Base-by-base conservation (phyloP, 495 filamentous ascomycete genomes). In the Tuber microsphaerosporum region DNA sequence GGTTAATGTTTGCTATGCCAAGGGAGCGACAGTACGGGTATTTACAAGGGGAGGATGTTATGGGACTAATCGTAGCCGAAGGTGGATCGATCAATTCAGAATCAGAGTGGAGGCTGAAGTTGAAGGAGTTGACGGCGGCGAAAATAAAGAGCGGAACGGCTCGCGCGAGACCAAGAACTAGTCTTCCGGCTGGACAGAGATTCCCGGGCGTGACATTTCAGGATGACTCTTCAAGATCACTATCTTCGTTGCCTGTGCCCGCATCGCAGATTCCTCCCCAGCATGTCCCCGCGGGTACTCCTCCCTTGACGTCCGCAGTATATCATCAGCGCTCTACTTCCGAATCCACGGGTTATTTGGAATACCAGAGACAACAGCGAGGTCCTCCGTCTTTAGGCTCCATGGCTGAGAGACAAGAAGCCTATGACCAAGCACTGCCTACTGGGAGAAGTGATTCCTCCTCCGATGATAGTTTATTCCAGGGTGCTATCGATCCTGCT, bases 1-100 rank as follows among this genome's bases (percentile, higher is more conserved):
- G 95, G 75, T 86, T 99, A 79, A 99, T 99, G 95, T 98, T 99
- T 85, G 96, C 93, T 0, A 94, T 99, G 90, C 96, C 95, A 0
- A 92, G 91, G 79, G 89, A 96, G 75, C 89, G 89, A 61, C 88
- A 91, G 74, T 97, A 97, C 82, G 94, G 95, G 0, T 98, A 98
- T 83, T 84, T 98, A 34, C 96, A 98, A 79, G 88, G 94, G 43
- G 79, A 92, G 51, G 95, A 99, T 84, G 92, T 98, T 14, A 89
- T 89, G 20, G 87, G 86, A 71, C 84, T 98, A 45, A 92, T 98
- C 75, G 86, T 92, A 76, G 90, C 89, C 6, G 87, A 92, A 10
- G 93, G 92, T 10, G 95, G 91, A 83, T 83, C 89, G 42, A 86
- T 83, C n/a, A 97, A 94, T 92, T 90, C 85, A 56, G 96, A 97